Conservation (phyloP, 176 grass and related monocot species). For the Cocos nucifera region DNA sequence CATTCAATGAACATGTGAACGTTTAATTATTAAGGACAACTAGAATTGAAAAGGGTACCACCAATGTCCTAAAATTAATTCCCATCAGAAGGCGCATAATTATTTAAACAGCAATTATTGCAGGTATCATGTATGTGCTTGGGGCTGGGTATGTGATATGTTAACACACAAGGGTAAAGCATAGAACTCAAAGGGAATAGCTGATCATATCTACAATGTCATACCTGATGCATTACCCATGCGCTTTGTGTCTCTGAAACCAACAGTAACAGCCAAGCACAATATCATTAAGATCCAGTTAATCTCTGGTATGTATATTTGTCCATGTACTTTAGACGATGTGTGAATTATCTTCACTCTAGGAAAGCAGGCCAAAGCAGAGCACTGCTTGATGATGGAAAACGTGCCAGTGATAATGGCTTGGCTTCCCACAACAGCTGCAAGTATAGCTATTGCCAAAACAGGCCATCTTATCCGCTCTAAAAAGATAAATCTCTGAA, state of each 20-base stretch:
- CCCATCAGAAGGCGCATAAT: too few species aligned
- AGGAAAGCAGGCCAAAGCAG: constrained; percentile 93
- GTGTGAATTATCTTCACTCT: constrained; percentile 93
- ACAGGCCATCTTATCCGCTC: constrained; percentile 83
- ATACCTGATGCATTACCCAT: constrained; percentile 92
- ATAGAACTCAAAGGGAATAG: too few species aligned
- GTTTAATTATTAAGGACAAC: too few species aligned
- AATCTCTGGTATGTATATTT: constrained; percentile 97
- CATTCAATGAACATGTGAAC: too few species aligned
- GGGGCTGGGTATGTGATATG: too few species aligned
- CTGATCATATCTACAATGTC: too few species aligned
- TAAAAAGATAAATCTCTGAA: constrained; percentile 21
- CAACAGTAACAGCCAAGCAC: constrained; percentile 80
- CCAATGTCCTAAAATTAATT: too few species aligned
- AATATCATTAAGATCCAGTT: constrained; percentile 94
- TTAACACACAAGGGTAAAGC: too few species aligned
- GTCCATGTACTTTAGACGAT: constrained; percentile 74
- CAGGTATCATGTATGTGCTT: too few species aligned
- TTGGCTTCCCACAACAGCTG: constrained; percentile 94
- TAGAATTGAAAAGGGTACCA: too few species aligned
- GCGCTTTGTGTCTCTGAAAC: constrained; percentile 87
- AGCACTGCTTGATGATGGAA: constrained; percentile 95
- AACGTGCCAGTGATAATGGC: constrained; percentile 92
- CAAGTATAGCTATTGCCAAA: constrained; percentile 79
- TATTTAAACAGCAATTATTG: too few species aligned